Conservation (phyloP, 2,329 filamentous ascomycete species). For the Calonectria pseudoturangicola region DNA sequence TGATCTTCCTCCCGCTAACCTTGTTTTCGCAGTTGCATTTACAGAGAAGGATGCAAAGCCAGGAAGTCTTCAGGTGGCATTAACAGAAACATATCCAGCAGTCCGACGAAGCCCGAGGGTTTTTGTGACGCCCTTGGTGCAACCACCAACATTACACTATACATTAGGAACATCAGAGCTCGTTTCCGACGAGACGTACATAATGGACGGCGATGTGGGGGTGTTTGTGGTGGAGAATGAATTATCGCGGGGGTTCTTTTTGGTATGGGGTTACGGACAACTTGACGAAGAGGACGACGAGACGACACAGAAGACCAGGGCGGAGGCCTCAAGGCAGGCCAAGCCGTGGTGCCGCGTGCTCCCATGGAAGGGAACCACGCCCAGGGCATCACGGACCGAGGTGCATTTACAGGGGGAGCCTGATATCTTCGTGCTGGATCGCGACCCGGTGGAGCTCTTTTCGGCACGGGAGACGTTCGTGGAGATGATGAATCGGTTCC, state of each 20-base stretch:
- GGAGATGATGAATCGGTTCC: slow-evolving; percentile 43
- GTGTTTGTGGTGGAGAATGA: slow-evolving; percentile 40
- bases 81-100: slow-evolving; percentile 37
- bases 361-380: slow-evolving; percentile 35
- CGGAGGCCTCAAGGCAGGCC: slow-evolving; percentile 16
- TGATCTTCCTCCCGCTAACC: slow-evolving; percentile 8
- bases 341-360: slow-evolving; percentile 40
- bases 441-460: slow-evolving; percentile 40
- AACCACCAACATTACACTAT: slow-evolving; percentile 39
- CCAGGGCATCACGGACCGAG: slow-evolving; percentile 29
- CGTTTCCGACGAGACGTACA: slow-evolving; percentile 34
- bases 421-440: slow-evolving; percentile 40
- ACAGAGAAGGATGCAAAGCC: slow-evolving; percentile 31
- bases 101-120: slow-evolving; percentile 30
- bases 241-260: slow-evolving; percentile 35
- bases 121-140: slow-evolving; percentile 36
- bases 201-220: slow-evolving; percentile 32
- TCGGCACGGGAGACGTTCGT: slow-evolving; percentile 41
- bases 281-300: slow-evolving; percentile 28
- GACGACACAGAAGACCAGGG: neutral
- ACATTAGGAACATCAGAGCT: slow-evolving; percentile 38
- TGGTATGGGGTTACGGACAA: slow-evolving; percentile 39
- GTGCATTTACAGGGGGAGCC: slow-evolving; percentile 39
- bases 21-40: slow-evolving; percentile 34
- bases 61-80: slow-evolving; percentile 35